Base-by-base conservation (phyloP, 371 early-diverging fungal species). In the Mortierella sp. region DNA sequence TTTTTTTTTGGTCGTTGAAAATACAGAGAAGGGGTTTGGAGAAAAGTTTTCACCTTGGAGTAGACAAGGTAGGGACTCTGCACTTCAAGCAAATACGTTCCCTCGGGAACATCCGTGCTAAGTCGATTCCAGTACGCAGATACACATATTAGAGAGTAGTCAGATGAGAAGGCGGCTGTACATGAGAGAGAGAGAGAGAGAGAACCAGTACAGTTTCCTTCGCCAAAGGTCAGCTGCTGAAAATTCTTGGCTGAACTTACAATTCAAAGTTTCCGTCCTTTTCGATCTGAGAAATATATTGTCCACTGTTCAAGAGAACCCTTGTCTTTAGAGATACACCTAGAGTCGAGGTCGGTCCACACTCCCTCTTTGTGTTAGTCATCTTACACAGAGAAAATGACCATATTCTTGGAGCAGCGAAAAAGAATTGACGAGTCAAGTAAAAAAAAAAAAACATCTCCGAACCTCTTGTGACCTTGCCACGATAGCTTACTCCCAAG, bases 301-400 rank as follows among this genome's bases (percentile, higher is more conserved):
- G 61, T 15, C 74, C 74, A 2, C 61, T 51, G 37, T 57, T 64
- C 60, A 74, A 26, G 0, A 64, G 4, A 12, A 74, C 62, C 23
- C 9, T 74, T 55, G 74, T 68, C 62, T 68, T 68, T n/a, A 44
- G 18, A 21, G 74, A 68, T 21, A 74, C 62, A 30, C 61, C 74
- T 74, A 51, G n/a, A n/a, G n/a, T n/a, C n/a, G n/a, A n/a, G n/a
- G n/a, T n/a, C n/a, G n/a, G n/a, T n/a, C n/a, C n/a, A n/a, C n/a
- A n/a, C n/a, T n/a, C n/a, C n/a, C n/a, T n/a, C n/a, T n/a, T n/a
- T n/a, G n/a, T n/a, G n/a, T n/a, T n/a, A n/a, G n/a, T n/a, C n/a
- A n/a, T n/a, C n/a, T n/a, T n/a, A n/a, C n/a, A n/a, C n/a, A n/a
- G n/a, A n/a, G n/a, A n/a, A n/a, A n/a, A n/a, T n/a, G n/a, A n/a